Evolutionary conservation across 2,329 filamentous ascomycete genomes (phyloP), one percentile per base, ranked within the genome.

Genomic region (Endothia cerciana): DNA sequence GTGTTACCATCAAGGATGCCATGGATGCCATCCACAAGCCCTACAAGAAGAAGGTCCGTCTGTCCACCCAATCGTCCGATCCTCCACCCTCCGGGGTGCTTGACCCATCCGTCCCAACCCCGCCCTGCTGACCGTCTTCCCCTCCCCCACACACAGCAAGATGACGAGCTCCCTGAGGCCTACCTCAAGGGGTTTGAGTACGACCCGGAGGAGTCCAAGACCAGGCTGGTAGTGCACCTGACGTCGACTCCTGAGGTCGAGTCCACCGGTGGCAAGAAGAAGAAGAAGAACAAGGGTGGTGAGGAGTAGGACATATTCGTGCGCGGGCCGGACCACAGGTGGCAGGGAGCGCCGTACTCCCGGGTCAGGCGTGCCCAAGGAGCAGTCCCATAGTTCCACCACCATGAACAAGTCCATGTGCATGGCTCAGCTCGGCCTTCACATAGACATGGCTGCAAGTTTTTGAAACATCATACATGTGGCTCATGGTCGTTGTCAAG

Each of bases 1-100:
- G 94, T 65, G 93, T 98, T 72, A 98, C 94, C 65, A 94, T 98
- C 85, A 97, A 97, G 84, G 94, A 98, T 79, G 93, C 93, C 66
- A 77, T 97, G 78, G 94, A 97, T 78, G 94, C 93, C 74, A 97
- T 98, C 80, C 85, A 97, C 85, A 97, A 97, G 85, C 87, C 91
- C 73, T 97, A 92, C 85, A 97, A 96, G 87, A 97, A 97, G 88
- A 91, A 94, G 87, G 94, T 94, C 80, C 73, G 88, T 78, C 55
- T 17, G 58, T 5, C 10, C 6, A n/a, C 36, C 13, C 2, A 3
- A 15, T 30, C 30, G 17, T 60, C 15, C n/a, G n/a, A n/a, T n/a
- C n/a, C 30, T 36, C 33, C 25, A 10, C 28, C 8, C 41, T n/a
- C 43, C 30, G 6, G 2, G 17, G 17, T 58, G 19, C 45, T 55